phyloP scores from a whole-genome alignment of 352 stramenopile genomes.

The Pythium aristosporum region DNA sequence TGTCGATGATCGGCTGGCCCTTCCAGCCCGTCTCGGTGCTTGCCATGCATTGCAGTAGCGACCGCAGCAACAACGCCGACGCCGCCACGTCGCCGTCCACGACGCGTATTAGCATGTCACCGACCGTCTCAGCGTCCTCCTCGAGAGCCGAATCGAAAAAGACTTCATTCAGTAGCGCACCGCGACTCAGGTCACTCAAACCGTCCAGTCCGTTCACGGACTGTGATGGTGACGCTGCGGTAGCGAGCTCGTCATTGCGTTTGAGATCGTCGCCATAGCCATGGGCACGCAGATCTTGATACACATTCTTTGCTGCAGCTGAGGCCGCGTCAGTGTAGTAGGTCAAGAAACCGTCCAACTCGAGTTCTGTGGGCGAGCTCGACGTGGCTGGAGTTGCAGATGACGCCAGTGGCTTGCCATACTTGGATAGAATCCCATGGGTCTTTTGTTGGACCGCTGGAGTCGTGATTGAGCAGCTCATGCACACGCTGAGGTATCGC shows the following conservation, averaged over 20 bases:
- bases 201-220: conserved; percentile 43
- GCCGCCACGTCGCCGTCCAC: conserved; percentile 60
- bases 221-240: conserved; percentile 18
- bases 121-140: conserved; percentile 82
- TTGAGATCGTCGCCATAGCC: conserved; percentile 83
- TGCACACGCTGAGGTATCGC: conserved; percentile 69
- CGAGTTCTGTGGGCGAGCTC: conserved; percentile 30
- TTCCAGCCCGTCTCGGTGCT: conserved; percentile 87
- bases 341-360: conserved; percentile 74
- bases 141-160: conserved; percentile 87
- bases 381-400: conserved; percentile 25
- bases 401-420: conserved; percentile 43
- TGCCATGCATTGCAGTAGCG: conserved; percentile 75
- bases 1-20: conserved; percentile 78
- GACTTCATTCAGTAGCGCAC: conserved; percentile 68
- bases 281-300: conserved; percentile 77
- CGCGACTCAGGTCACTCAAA: conserved; percentile 58
- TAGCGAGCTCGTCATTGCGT: conserved; percentile 28
- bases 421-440: conserved; percentile 65
- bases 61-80: conserved; percentile 60
- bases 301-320: conserved; percentile 74
- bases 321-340: conserved; percentile 82
- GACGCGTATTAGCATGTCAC: conserved; percentile 70
- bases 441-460: conserved; percentile 65
- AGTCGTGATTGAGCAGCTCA: conserved; percentile 51